phyloP scores from a whole-genome alignment of 2,329 filamentous ascomycete genomes.

The Ploettnerulaceae sp. region DNA sequence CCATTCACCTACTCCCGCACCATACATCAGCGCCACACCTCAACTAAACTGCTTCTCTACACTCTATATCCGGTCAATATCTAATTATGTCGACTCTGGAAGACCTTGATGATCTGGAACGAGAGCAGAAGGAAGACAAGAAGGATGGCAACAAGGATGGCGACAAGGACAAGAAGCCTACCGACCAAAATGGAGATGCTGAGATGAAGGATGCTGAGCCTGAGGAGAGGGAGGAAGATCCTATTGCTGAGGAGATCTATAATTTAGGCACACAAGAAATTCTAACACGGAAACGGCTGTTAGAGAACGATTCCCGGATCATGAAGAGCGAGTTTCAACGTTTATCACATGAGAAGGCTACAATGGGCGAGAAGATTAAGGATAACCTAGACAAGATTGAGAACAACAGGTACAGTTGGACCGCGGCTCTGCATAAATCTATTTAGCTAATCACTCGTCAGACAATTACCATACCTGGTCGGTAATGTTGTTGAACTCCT shows the following conservation, averaged over 20 bases:
- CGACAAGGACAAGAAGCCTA: conserved; percentile 49
- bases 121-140: conserved; percentile 61
- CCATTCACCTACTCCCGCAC: conserved; percentile 9
- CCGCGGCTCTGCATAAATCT: neutral
- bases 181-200: conserved; percentile 63
- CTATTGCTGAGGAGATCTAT: conserved; percentile 90
- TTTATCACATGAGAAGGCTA: conserved; percentile 88
- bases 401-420: conserved; percentile 75
- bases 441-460: conserved; percentile 37
- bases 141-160: conserved; percentile 53
- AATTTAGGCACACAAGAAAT: conserved; percentile 93
- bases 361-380: conserved; percentile 98
- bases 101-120: conserved; percentile 72
- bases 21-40: conserved; percentile 13
- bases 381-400: conserved; percentile 99
- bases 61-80: conserved; percentile 3
- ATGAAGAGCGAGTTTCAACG: conserved; percentile 97
- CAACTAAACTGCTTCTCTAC: conserved; percentile 2
- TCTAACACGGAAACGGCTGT: conserved; percentile 78
- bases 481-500: conserved; percentile 97
- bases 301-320: conserved; percentile 97
- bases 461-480: conserved; percentile 95
- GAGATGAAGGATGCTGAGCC: conserved; percentile 84
- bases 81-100: conserved; percentile 67
- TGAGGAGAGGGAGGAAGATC: conserved; percentile 67